Evolutionary conservation across 1,139 yeast genomes (phyloP), one percentile per base, ranked within the genome.

Genomic region (Candida tropicalis): DNA sequence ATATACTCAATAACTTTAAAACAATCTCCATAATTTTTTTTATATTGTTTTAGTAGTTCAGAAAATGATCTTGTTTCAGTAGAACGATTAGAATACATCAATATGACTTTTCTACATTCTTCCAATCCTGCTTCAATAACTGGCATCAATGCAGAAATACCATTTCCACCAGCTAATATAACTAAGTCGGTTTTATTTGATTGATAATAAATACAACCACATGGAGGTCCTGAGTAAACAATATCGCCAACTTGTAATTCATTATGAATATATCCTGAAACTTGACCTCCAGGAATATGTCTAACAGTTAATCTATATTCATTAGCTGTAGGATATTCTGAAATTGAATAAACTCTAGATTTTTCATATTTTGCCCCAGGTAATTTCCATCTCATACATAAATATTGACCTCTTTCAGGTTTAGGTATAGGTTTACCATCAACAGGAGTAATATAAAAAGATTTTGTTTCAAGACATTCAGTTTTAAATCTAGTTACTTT

Each of bases 111-210:
- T 46, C 62, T 57, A 3, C 63, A 63, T 12, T 55, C 53, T n/a
- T 43, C 42, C 39, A 66, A 55, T 2, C 72, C 72, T n/a, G 63
- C 54, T 51, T 76, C 77, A 25, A 75, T 56, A 58, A 82, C 75
- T 9, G 86, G 65, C 39, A 81, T 55, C 42, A 81, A 50, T 33
- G 90, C 89, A 2, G 89, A 83, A 44, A 82, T 77, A 48, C 89
- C 90, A 50, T 82, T 81, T 41, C 89, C 90, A 40, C 83, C 86
- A 18, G 79, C 74, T 42, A 81, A 61, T 35, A 82, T 60, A 8
- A 65, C 56, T 3, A 79, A 66, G 18, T 75, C 65, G 18, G 73
- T 71, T 8, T 17, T 41, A 13, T 57, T 49, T 4, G 49, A 45
- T 7, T 53, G 48, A 55, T 74, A 69, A 3, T 57, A 63, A 51